Percentiles rank a stretch among this genome's conserved stretches.
Evolutionary conservation across 345 rosid species (phyloP).

Genomic region (Gynandropsis gynandra): DNA sequence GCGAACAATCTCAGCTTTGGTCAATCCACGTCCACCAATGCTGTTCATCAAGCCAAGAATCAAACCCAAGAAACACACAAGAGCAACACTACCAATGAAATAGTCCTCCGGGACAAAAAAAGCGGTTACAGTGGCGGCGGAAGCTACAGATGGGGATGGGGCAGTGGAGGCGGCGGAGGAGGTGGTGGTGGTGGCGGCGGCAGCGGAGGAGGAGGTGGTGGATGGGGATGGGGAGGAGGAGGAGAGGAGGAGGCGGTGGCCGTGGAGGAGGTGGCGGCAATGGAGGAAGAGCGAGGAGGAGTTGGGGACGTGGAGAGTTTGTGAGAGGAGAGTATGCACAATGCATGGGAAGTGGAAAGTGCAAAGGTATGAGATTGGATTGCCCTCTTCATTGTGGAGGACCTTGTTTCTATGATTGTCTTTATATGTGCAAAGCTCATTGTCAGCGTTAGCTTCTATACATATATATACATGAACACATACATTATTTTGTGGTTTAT

Average conservation of each 20-base stretch:
- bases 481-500: not conserved
- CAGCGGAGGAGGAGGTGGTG: constrained; percentile 22
- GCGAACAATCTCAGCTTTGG: constrained; percentile 19
- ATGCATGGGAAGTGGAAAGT: constrained; percentile 48
- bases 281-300: constrained; percentile 20
- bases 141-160: constrained; percentile 33
- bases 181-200: constrained; percentile 33
- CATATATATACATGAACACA: not conserved
- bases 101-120: constrained; percentile 22
- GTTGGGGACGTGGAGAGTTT: constrained; percentile 29
- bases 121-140: constrained; percentile 29
- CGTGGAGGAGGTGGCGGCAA: constrained; percentile 15
- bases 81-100: constrained; percentile 17
- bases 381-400: constrained; percentile 70
- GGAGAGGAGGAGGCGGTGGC: constrained; percentile 38
- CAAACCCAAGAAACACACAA: not conserved
- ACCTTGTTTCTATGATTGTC: constrained; percentile 63
- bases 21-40: constrained; percentile 15
- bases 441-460: constrained; percentile 33
- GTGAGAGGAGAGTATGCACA: constrained; percentile 47
- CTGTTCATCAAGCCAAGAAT: constrained; percentile 18
- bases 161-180: constrained; percentile 33
- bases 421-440: constrained; percentile 57
- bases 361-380: constrained; percentile 45
- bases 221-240: constrained; percentile 28